Conservation (phyloP, 225 moss, liverwort and hornwort species). For the Marchantia paleacea region DNA sequence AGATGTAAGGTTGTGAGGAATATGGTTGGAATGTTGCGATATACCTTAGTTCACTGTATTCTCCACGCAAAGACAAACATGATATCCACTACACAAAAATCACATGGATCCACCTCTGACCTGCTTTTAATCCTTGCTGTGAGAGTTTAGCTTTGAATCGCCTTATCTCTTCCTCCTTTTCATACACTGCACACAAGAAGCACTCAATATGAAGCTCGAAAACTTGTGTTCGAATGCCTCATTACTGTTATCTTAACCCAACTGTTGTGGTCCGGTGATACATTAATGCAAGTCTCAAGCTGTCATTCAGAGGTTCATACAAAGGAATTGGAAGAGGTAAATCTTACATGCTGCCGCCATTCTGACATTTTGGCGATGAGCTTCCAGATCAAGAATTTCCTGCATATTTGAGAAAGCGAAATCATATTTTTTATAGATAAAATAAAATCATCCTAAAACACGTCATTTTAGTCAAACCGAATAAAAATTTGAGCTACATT, state of each 20-base stretch:
- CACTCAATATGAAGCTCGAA: neutral
- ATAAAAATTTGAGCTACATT: too few species aligned
- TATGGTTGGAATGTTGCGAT: too few species aligned
- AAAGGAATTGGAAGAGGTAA: neutral
- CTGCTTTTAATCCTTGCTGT: slow-evolving; percentile 25
- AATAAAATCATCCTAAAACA: too few species aligned
- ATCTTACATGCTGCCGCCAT: slow-evolving; percentile 33
- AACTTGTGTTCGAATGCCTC: neutral
- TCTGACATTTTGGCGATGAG: slow-evolving; percentile 32
- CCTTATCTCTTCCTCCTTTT: slow-evolving; percentile 34
- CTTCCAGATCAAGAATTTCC: slow-evolving; percentile 35
- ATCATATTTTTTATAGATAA: too few species aligned
- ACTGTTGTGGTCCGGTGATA: neutral
- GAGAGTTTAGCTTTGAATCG: slow-evolving; percentile 19
- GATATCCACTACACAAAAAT: neutral
- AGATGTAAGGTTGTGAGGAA: too few species aligned
- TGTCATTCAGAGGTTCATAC: too few species aligned
- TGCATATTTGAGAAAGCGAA: slow-evolving; percentile 6
- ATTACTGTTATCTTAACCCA: too few species aligned
- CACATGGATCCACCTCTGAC: neutral
- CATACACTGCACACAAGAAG: slow-evolving; percentile 30
- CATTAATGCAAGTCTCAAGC: too few species aligned
- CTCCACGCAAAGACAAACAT: neutral
- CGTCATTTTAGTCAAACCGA: too few species aligned
- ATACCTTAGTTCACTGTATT: too few species aligned